Evolutionary conservation across 2,329 filamentous ascomycete genomes (phyloP).

Genomic region (Berkeleyomyces rouxiae): DNA sequence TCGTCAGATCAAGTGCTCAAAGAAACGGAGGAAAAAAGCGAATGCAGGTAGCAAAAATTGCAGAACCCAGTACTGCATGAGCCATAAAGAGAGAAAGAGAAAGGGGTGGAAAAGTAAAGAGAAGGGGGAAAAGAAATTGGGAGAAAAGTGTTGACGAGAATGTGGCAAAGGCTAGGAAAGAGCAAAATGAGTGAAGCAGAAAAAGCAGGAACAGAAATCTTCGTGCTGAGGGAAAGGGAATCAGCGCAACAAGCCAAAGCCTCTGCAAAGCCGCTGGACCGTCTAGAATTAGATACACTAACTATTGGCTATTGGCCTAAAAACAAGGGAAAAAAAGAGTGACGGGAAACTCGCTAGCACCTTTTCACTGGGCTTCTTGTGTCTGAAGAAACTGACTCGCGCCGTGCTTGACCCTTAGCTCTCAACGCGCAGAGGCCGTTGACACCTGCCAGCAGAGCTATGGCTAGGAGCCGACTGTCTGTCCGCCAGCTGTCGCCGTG

Average conservation of each 20-base stretch:
- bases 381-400: background rate
- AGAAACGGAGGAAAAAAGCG: too few relatives aligned
- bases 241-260: background rate
- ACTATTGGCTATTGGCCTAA: background rate
- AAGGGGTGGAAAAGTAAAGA: conserved; percentile 21
- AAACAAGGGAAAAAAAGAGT: background rate
- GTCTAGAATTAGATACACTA: background rate
- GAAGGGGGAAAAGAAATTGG: background rate
- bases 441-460: background rate
- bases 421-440: background rate
- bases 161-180: background rate
- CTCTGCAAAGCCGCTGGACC: background rate
- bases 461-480: background rate
- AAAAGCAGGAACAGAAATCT: background rate
- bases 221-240: background rate
- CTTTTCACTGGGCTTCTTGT: background rate
- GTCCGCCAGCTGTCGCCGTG: background rate
- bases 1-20: too few relatives aligned
- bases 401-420: background rate
- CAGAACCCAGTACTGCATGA: too few relatives aligned
- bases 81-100: conserved; percentile 18
- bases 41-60: too few relatives aligned
- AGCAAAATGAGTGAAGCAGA: background rate
- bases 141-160: background rate
- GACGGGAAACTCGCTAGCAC: background rate